Percentiles rank a stretch among this genome's conserved stretches.
Conservation (phyloP, 129 eudicot genomes). For the Saposhnikovia divaricata region DNA sequence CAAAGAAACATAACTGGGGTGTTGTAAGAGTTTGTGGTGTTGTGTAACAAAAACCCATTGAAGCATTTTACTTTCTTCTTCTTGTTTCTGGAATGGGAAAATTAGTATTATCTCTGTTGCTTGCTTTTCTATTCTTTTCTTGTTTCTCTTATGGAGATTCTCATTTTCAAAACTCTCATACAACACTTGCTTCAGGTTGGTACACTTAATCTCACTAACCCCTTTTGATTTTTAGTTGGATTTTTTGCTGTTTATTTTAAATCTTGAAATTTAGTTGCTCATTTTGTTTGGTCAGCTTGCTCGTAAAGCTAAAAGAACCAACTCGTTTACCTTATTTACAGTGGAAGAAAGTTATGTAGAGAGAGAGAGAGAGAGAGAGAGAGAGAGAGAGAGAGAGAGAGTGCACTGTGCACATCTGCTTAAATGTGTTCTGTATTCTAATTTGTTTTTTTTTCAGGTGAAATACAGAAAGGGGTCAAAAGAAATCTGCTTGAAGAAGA, state of each 20-base stretch:
- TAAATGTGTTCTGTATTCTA: neutral
- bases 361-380: neutral
- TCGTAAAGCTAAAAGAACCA: neutral
- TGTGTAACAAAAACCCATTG: conserved; percentile 3
- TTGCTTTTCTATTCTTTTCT: conserved; percentile 22
- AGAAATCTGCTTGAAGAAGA: conserved; percentile 40
- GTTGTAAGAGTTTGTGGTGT: neutral
- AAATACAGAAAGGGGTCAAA: conserved; percentile 22
- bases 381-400: neutral
- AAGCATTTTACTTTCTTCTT: neutral
- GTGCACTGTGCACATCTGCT: neutral
- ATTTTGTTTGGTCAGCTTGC: neutral
- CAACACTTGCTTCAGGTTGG: conserved; percentile 23
- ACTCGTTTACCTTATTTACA: neutral
- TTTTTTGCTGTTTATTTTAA: neutral
- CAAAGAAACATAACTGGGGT: neutral
- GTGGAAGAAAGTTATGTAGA: neutral
- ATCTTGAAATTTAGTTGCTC: conserved; percentile 4
- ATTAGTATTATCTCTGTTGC: conserved; percentile 15
- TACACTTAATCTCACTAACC: neutral
- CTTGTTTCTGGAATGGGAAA: neutral
- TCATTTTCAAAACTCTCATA: neutral
- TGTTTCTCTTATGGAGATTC: neutral
- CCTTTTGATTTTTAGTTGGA: neutral
- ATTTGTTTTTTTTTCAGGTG: conserved; percentile 22